phyloP scores from a whole-genome alignment of 1,139 yeast species.

The Scheffersomyces titani region DNA sequence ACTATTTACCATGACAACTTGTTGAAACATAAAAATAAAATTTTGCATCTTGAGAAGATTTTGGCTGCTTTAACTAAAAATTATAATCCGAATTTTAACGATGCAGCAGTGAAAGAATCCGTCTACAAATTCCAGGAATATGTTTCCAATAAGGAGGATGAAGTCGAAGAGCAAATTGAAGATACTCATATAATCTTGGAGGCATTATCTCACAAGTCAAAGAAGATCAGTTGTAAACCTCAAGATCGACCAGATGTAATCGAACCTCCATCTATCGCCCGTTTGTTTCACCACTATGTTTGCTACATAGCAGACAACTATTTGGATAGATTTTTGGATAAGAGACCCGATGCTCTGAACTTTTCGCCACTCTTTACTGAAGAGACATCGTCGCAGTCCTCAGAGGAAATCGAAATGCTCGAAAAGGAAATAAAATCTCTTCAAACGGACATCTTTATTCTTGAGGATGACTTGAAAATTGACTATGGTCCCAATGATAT shows the following conservation, averaged over 20 bases:
- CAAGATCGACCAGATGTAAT: neutral
- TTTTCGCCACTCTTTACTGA: neutral
- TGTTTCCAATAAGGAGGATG: conserved; percentile 36
- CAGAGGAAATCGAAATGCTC: conserved; percentile 17
- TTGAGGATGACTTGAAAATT: conserved; percentile 42
- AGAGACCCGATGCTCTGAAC: neutral
- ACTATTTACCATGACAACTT: conserved; percentile 15
- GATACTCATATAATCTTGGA: conserved; percentile 3
- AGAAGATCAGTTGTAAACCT: neutral
- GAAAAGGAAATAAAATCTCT: conserved; percentile 15
- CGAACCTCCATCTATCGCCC: neutral
- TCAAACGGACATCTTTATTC: conserved; percentile 15
- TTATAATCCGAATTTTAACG: conserved; percentile 90
- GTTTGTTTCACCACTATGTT: neutral
- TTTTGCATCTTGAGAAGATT: conserved; percentile 40
- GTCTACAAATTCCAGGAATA: conserved; percentile 63
- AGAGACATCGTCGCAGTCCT: conserved; percentile 4
- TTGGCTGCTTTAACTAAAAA: conserved; percentile 50
- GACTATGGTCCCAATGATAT: conserved; percentile 67
- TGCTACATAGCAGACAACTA: neutral
- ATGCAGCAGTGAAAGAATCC: conserved; percentile 79
- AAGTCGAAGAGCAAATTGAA: conserved; percentile 8
- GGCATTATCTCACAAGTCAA: neutral
- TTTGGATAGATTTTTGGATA: neutral
- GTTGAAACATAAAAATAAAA: conserved; percentile 16